phyloP scores from a whole-genome alignment of 2,329 filamentous ascomycete genomes.

The Cladosporium sphaerospermum region DNA sequence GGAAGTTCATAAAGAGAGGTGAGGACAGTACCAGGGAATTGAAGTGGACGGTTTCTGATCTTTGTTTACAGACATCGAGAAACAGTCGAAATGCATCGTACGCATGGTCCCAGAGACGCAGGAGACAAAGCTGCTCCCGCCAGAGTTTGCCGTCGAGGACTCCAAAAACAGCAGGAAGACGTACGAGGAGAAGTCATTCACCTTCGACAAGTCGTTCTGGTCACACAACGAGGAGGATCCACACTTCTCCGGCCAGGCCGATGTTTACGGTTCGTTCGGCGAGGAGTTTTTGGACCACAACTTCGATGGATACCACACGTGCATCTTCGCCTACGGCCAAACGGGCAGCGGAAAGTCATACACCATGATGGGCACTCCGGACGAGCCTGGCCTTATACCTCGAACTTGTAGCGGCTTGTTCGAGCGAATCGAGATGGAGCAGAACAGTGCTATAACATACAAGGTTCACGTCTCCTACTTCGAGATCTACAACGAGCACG shows the following conservation, averaged over 20 bases:
- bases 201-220: constrained; percentile 98
- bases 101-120: constrained; percentile 86
- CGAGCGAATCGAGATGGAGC: constrained; percentile 77
- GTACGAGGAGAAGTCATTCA: constrained; percentile 83
- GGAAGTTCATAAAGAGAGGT: constrained; percentile 44
- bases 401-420: constrained; percentile 95
- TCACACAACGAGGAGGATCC: constrained; percentile 73
- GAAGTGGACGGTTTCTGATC: constrained; percentile 18
- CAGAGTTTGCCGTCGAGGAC: constrained; percentile 34
- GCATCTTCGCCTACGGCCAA: constrained; percentile 79
- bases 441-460: constrained; percentile 89
- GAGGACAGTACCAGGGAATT: not conserved
- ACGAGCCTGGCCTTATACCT: constrained; percentile 86
- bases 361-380: constrained; percentile 87
- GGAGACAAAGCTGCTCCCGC: constrained; percentile 71
- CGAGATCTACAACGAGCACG: constrained; percentile 99
- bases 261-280: constrained; percentile 88
- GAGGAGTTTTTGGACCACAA: constrained; percentile 99
- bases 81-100: constrained; percentile 77
- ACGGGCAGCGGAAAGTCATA: constrained; percentile 97
- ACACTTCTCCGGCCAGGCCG: constrained; percentile 86
- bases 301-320: constrained; percentile 98
- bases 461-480: constrained; percentile 98
- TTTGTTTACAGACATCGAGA: constrained; percentile 62
- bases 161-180: constrained; percentile 59